Evolutionary conservation across 176 grass and related monocot genomes (phyloP), one percentile per base, ranked within the genome.

Genomic region (Themeda triandra): DNA sequence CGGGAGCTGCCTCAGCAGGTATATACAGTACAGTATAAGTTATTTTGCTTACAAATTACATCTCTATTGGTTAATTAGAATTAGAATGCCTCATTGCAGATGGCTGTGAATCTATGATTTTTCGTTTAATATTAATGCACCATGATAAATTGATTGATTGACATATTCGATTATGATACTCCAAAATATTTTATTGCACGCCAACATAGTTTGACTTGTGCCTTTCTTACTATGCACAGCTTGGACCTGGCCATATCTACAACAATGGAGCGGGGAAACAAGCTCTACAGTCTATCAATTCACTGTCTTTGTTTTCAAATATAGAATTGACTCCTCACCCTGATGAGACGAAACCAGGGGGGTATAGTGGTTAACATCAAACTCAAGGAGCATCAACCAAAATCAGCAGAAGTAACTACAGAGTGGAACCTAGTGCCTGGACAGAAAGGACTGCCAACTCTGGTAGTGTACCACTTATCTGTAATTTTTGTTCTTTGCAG

Each of bases 331-430:
- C 92, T 80, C 96, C 91, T 49, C 88, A 85, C 56, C 75, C 77
- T 64, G 96, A 98, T 90, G 93, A 94, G 75, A 95, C 89, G 66
- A 98, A 89, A 63, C 91, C 95, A 82, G 96, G 96, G n/a, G 66
- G 96, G 96, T 44, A 90, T 94, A 42, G 92, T 98, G 41, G 91
- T 98, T 68, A 89, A 94, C 87, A 92, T 98, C 63, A 95, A 95
- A 67, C 87, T 98, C 35, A 95, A 95, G 63, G 96, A 98, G 89
- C 63, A 89, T 42, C 87, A 98, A 49, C 83, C 87, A 59, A 98
- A 95, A 62, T 94, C 89, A 56, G 96, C 93, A 37, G 91, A 95
- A 92, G 93, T 98, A 78, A 95, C 83, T 85, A 94, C 96, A 63
- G 96, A 95, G 41, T 98, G 96, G 93, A 96, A 88, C 78, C 89